These are phyloP conservation scores for Phialemoniopsis sp. DNA, from an alignment of 2,329 filamentous ascomycete genomes.

Conservation along the genomic window DNA sequence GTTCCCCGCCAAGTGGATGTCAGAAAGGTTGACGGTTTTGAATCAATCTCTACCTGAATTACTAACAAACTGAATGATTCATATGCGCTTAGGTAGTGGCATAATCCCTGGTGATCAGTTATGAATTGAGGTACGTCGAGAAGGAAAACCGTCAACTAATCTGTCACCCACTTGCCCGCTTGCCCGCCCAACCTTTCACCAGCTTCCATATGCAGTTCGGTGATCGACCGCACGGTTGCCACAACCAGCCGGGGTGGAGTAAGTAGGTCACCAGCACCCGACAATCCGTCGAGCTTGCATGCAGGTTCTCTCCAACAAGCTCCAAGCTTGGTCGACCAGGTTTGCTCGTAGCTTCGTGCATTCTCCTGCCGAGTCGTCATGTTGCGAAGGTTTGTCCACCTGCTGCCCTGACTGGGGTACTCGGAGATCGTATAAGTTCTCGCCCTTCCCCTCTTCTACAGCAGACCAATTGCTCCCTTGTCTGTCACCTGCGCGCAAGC, in stretches of 20 bases:
- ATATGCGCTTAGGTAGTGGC: neutral
- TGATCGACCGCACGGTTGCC: neutral
- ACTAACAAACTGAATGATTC: neutral
- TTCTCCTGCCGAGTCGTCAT: neutral
- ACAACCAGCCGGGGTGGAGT: neutral
- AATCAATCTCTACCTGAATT: neutral
- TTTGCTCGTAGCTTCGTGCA: neutral
- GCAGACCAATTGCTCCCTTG: no score
- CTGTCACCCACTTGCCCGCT: neutral
- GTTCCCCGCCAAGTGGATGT: no score
- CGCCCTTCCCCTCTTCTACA: no score
- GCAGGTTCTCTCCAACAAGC: no score
- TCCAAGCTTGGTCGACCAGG: no score
- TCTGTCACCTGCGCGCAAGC: neutral
- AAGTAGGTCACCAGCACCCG: neutral
- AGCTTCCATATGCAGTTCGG: neutral
- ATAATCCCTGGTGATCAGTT: neutral
- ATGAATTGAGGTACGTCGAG: no score
- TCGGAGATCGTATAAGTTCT: no score
- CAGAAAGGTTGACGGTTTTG: no score
- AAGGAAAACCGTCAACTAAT: neutral
- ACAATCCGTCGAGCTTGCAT: neutral
- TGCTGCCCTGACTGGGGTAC: no score
- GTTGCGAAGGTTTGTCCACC: neutral
- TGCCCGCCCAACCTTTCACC: neutral